These are phyloP conservation scores for Phytophthora kernoviae DNA, from an alignment of 352 stramenopile genomes.

Conservation along the genomic window DNA sequence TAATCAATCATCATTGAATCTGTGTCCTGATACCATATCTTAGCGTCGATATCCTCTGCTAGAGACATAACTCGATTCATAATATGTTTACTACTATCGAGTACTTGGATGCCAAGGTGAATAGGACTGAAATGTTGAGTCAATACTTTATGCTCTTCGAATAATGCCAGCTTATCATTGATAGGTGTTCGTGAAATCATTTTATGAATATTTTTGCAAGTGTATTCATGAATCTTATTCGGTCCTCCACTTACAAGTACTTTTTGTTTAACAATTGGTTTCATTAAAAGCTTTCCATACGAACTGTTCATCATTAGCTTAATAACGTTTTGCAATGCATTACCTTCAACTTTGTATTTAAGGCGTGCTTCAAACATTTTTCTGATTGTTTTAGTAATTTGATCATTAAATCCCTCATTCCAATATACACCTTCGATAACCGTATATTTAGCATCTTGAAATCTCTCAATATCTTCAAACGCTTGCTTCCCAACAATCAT, in stretches of 20 bases:
- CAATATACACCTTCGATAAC: constrained; percentile 14
- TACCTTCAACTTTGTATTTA: constrained; percentile 8
- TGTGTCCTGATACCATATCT: constrained; percentile 16
- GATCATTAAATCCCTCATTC: constrained; percentile 13
- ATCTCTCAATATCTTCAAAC: constrained; percentile 8
- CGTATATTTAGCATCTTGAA: constrained; percentile 6
- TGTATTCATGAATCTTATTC: constrained; percentile 10
- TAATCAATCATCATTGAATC: constrained; percentile 8
- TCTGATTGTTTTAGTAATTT: not conserved
- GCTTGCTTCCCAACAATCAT: constrained; percentile 3
- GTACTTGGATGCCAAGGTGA: constrained; percentile 9
- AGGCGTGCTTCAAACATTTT: constrained; percentile 7
- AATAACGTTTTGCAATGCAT: constrained; percentile 5
- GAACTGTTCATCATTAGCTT: constrained; percentile 16
- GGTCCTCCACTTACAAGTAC: not conserved
- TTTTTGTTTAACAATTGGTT: constrained; percentile 12
- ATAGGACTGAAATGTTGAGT: constrained; percentile 5
- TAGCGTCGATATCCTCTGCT: constrained; percentile 2
- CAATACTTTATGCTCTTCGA: constrained; percentile 13
- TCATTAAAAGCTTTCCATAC: constrained; percentile 9
- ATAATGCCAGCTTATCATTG: constrained; percentile 1
- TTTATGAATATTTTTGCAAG: constrained; percentile 14
- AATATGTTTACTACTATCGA: constrained; percentile 8
- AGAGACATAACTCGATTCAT: constrained; percentile 15
- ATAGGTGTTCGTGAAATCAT: constrained; percentile 13